phyloP scores from a whole-genome alignment of 2,329 filamentous ascomycete species.

The Botrytis elliptica region DNA sequence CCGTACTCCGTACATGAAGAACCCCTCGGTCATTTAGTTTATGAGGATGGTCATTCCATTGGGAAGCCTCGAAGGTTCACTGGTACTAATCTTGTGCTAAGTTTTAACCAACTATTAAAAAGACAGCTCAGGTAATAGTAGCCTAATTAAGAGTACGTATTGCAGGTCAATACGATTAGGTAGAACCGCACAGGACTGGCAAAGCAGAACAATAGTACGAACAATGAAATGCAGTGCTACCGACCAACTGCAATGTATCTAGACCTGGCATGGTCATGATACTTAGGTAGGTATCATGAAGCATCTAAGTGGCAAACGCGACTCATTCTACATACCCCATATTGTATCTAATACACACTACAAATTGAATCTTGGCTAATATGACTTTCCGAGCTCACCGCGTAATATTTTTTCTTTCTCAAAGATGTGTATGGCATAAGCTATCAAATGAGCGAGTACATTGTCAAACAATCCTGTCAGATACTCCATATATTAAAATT shows the following conservation, averaged over 20 bases:
- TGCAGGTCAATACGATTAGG: slow-evolving; percentile 2
- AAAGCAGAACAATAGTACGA: background rate
- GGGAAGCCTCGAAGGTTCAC: background rate
- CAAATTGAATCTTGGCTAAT: background rate
- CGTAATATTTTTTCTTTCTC: background rate
- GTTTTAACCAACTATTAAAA: background rate
- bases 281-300: slow-evolving; percentile 14
- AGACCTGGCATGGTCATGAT: slow-evolving; percentile 6
- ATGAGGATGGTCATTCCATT: background rate
- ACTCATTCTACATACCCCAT: slow-evolving; percentile 6
- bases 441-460: background rate
- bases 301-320: slow-evolving; percentile 15
- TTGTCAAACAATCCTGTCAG: background rate
- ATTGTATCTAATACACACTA: background rate
- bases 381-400: background rate
- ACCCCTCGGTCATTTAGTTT: slow-evolving; percentile 4
- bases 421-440: background rate
- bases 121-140: background rate
- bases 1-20: slow-evolving; percentile 7
- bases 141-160: slow-evolving; percentile 4
- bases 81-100: slow-evolving; percentile 3
- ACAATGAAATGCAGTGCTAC: slow-evolving; percentile 14
- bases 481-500: slow-evolving; percentile 13
- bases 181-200: background rate
- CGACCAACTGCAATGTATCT: slow-evolving; percentile 14